Evolutionary conservation across 2,329 filamentous ascomycete genomes (phyloP).

Genomic region (Hypocrella siamensis): DNA sequence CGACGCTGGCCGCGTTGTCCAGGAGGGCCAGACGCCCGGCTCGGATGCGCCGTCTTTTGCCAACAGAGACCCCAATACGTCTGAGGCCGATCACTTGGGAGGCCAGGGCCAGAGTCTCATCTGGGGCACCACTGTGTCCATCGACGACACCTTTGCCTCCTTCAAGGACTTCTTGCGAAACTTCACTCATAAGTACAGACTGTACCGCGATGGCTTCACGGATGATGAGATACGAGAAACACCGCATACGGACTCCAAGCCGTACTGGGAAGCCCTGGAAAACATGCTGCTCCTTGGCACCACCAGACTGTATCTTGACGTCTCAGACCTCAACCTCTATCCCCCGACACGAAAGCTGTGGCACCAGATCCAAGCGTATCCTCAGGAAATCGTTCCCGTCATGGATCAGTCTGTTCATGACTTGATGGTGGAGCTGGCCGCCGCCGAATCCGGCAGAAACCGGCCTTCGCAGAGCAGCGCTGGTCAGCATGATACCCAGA

Average conservation of each 20-base stretch:
- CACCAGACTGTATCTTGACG: constrained; percentile 73
- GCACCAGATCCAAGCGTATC: constrained; percentile 89
- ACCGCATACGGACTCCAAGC: constrained; percentile 60
- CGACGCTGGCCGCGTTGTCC: constrained; percentile 40
- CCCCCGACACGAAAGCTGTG: constrained; percentile 85
- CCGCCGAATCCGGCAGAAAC: constrained; percentile 59
- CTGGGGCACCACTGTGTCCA: constrained; percentile 95
- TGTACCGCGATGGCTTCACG: constrained; percentile 76
- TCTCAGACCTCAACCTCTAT: constrained; percentile 80
- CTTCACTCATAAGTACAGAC: constrained; percentile 84
- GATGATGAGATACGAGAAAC: constrained; percentile 56
- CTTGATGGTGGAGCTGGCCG: constrained; percentile 77
- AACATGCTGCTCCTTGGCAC: constrained; percentile 82
- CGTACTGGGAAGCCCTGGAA: constrained; percentile 74
- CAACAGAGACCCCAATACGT: constrained; percentile 64
- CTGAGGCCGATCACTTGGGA: constrained; percentile 77
- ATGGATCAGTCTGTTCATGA: constrained; percentile 95
- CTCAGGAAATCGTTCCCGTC: constrained; percentile 86
- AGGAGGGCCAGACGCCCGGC: constrained; percentile 31
- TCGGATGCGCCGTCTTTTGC: constrained; percentile 47
- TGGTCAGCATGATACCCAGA: constrained; percentile 26
- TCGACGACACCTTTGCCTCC: constrained; percentile 70
- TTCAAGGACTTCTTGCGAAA: constrained; percentile 91
- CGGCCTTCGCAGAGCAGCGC: constrained; percentile 45
- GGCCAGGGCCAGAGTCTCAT: constrained; percentile 71